Base-by-base conservation (phyloP, 352 stramenopile species). In the Phytopythium chamaehyphon region DNA sequence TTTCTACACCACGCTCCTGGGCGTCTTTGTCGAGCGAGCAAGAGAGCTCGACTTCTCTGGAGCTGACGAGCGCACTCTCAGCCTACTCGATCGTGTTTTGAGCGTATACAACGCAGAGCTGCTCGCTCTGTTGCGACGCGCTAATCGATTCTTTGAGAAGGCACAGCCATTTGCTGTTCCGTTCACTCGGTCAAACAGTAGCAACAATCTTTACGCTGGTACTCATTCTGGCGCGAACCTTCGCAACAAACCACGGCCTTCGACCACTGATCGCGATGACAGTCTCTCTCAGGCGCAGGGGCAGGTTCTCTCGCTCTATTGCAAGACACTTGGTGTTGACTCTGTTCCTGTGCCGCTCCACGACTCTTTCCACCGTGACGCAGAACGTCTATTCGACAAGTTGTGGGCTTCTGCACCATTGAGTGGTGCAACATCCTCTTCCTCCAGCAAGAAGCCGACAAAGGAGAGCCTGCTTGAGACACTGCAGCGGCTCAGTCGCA, bases 351-450 rank as follows among this genome's bases (percentile, higher is more conserved):
- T 93, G 12, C 73, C 84, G 18, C 61, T 93, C 23, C 78, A 90
- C 47, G 70, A 71, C 8, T 84, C 63, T 26, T 95, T 87, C 40
- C 84, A 92, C 48, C 82, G 84, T 28, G 79, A 95, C 37, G 84
- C 81, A 2, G 84, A 94, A 58, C 77, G 83, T 22, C 67, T 93
- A 9, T 91, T 91, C 55, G 84, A 95, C 56, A 93, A 93, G 40
- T 46, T 95, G 15, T 88, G 76, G 76, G 74, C 53, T 14, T 60
- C 52, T 45, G 61, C 45, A 14, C 60, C 54, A 11, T 48, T 72
- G 14, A 54, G 36, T 12, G 37, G 48, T 11, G 47, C 56, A 10
- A 47, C 64, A 14, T 54, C 57, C 6, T 35, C 62, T 12, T 66
- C 64, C 57, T 58, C 39, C 18, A 61, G 61, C 55, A 58, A 73